Base-by-base conservation (phyloP, 2,329 filamentous ascomycete genomes). In the Verticillium isaacii region DNA sequence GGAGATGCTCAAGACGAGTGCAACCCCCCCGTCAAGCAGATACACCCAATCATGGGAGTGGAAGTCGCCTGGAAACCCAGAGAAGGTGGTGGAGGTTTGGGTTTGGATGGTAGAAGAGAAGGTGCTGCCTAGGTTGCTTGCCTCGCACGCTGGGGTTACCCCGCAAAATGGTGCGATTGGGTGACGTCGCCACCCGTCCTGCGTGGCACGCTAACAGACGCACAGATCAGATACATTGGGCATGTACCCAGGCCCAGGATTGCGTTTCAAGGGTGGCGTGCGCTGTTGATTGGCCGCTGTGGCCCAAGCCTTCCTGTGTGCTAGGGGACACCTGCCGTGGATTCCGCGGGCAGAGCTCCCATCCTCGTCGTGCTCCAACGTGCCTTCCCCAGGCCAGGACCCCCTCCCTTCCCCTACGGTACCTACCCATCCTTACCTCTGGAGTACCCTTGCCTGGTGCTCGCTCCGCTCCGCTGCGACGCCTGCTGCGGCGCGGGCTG, bases 161-260 rank as follows among this genome's bases (percentile, higher is more conserved):
- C 63, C 63, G 63, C 63, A 65, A 60, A 59, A 59, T 37, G 50
- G 29, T 63, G 63, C 56, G 37, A 55, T 58, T 65, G 54, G 63
- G 62, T 65, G 63, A 65, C 63, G 63, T 65, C 62, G 57, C 50
- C 60, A 65, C 39, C 62, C 57, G 55, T 32, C 6, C 23, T 32
- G 50, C 12, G 34, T 56, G 45, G 45, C 45, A 23, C n/a, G 19
- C 45, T 50, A 50, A 23, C 5, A 23, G 45, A 50, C n/a, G 45
- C 45, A 50, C 45, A 25, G 45, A 50, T n/a, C 45, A 50, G 45
- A 23, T 50, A n/a, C 45, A 4, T 50, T n/a, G 6, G 11, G 17
- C 8, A 23, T 12, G 45, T 23, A 50, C 19, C 34, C 45, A 23
- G 45, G n/a, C 45, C 45, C 45, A 50, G 45, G 45, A 50, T 50